phyloP scores from a whole-genome alignment of 192 early-diverging fungal genomes.

The Pilaira anomala region DNA sequence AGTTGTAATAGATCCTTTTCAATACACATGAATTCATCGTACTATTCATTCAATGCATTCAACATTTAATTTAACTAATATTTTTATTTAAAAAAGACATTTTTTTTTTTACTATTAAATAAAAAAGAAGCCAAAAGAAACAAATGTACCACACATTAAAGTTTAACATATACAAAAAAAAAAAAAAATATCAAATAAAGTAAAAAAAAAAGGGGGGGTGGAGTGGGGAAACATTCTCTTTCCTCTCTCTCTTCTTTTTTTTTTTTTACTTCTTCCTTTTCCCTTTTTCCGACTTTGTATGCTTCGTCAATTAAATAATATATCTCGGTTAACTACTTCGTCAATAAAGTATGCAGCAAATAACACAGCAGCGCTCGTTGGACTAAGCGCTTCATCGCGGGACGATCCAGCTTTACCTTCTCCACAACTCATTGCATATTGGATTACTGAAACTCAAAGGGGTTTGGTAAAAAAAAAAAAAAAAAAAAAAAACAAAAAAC shows the following conservation, averaged over 20 bases:
- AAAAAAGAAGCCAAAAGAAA: no score
- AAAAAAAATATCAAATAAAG: no score
- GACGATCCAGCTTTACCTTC: neutral
- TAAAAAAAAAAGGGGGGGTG: no score
- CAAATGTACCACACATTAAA: no score
- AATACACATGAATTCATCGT: no score
- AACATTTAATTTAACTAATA: no score
- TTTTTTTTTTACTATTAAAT: no score
- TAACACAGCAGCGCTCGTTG: constrained; percentile 5
- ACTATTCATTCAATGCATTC: no score
- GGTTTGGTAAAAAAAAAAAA: constrained; percentile 17
- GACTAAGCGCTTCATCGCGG: neutral
- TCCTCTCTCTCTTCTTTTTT: neutral
- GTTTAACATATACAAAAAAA: no score
- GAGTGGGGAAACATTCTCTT: neutral
- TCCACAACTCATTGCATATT: neutral
- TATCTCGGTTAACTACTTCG: constrained; percentile 6
- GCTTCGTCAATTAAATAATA: constrained; percentile 19
- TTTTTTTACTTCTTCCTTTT: no score
- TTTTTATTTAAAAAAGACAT: no score
- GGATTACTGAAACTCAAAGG: constrained; percentile 17
- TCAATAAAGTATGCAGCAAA: constrained; percentile 13
- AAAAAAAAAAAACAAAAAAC: neutral
- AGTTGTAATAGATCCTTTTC: no score
- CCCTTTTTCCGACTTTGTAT: neutral